Conservation (phyloP, 352 stramenopile genomes). For the Peronospora tabacina region DNA sequence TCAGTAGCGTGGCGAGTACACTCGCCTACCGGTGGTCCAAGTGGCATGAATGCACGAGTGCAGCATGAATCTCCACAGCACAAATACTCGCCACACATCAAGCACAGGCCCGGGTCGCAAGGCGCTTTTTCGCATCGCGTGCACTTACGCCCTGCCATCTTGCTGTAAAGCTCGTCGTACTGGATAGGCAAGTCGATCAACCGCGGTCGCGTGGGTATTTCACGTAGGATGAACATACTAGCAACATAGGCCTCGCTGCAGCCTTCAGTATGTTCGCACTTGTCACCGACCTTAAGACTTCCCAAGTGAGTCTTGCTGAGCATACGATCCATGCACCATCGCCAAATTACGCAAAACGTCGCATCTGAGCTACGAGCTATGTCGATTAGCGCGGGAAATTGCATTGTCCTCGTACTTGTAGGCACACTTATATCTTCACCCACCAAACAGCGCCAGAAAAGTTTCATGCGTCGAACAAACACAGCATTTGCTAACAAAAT, state of each 20-base stretch:
- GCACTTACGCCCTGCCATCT: slow-evolving; percentile 61
- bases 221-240: slow-evolving; percentile 85
- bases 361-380: slow-evolving; percentile 44
- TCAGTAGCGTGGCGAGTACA: slow-evolving; percentile 80
- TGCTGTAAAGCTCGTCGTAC: slow-evolving; percentile 82
- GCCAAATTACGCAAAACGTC: slow-evolving; percentile 74
- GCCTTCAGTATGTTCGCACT: slow-evolving; percentile 80
- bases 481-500: slow-evolving; percentile 46
- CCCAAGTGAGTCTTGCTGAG: slow-evolving; percentile 69
- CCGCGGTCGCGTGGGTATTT: slow-evolving; percentile 43
- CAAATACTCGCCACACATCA: slow-evolving; percentile 79
- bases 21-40: slow-evolving; percentile 71
- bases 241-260: slow-evolving; percentile 80
- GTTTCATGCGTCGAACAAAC: slow-evolving; percentile 80
- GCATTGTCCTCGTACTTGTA: slow-evolving; percentile 13
- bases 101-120: slow-evolving; percentile 65
- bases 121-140: slow-evolving; percentile 57
- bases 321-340: slow-evolving; percentile 81
- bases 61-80: slow-evolving; percentile 84
- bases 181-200: slow-evolving; percentile 77
- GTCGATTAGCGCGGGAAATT: slow-evolving; percentile 45
- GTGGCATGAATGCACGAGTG: slow-evolving; percentile 63
- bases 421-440: slow-evolving; percentile 24
- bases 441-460: slow-evolving; percentile 69
- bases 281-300: slow-evolving; percentile 60